These are phyloP conservation scores for Urtica urens DNA, from an alignment of 306 rosid genomes.

Conservation along the genomic window DNA sequence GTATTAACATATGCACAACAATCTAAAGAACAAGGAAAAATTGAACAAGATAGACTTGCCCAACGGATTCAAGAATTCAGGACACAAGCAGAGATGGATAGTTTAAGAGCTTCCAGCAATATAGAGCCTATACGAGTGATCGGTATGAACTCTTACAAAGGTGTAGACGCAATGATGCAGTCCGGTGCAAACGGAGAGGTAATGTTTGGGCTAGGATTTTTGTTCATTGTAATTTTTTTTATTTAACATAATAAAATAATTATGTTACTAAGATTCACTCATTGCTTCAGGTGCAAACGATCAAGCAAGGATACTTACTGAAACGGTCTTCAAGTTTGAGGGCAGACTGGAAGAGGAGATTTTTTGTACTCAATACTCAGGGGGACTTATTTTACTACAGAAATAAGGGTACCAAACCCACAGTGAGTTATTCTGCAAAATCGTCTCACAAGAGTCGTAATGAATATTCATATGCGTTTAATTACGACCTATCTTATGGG, in stretches of 20 bases:
- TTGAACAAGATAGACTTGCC: constrained; percentile 97
- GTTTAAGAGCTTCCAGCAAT: constrained; percentile 41
- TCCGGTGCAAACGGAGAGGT: constrained; percentile 64
- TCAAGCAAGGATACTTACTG: constrained; percentile 82
- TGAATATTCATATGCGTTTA: background rate
- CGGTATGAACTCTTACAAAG: constrained; percentile 54
- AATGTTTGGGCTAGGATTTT: constrained; percentile 17
- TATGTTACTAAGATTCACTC: background rate
- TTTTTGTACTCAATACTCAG: constrained; percentile 74
- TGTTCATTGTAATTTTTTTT: background rate
- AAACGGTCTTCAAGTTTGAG: constrained; percentile 72
- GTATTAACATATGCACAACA: constrained; percentile 92
- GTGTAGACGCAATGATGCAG: constrained; percentile 39
- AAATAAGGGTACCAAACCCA: constrained; percentile 52
- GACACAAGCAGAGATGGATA: constrained; percentile 79
- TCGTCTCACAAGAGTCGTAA: constrained; percentile 1
- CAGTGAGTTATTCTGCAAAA: constrained; percentile 41
- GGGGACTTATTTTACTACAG: constrained; percentile 69
- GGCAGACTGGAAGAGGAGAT: constrained; percentile 95
- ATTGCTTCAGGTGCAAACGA: constrained; percentile 47
- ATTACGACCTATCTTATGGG: background rate
- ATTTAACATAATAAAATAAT: background rate
- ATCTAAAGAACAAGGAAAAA: constrained; percentile 76
- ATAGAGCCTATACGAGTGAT: constrained; percentile 36
- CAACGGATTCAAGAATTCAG: constrained; percentile 92